These are phyloP conservation scores for Gossypium ekmanianum DNA, from an alignment of 345 rosid species.

Conservation along the genomic window DNA sequence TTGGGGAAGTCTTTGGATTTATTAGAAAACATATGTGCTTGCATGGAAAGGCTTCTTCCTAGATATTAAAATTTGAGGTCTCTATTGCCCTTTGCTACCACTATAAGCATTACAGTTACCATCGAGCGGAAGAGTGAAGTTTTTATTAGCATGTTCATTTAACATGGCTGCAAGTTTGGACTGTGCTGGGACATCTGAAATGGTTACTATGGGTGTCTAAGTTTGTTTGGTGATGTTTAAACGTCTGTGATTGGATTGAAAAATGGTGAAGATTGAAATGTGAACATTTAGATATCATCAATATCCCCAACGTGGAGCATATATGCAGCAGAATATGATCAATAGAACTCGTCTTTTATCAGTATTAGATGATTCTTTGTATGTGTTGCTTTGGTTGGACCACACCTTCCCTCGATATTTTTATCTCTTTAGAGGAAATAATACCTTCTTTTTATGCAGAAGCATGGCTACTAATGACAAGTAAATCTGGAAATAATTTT, in stretches of 20 bases:
- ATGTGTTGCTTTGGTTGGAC: not conserved
- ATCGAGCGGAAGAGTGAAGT: not conserved
- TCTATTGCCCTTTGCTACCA: not conserved
- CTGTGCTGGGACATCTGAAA: not conserved
- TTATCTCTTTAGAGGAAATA: not conserved
- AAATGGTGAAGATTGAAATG: not conserved
- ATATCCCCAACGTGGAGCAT: not conserved
- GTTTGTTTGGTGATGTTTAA: conserved; percentile 1
- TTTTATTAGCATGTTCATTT: not conserved
- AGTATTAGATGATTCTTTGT: not conserved
- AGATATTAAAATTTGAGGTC: not conserved
- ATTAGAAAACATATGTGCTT: not conserved
- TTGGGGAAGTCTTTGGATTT: not conserved
- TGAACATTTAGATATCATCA: not conserved
- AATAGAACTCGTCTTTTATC: not conserved
- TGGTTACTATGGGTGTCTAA: not conserved
- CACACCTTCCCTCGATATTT: not conserved
- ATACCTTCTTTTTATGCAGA: not conserved
- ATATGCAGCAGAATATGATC: not conserved
- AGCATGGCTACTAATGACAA: not conserved
- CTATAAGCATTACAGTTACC: not conserved
- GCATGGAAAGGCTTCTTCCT: not conserved
- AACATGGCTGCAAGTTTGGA: conserved; percentile 8
- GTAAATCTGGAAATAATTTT: not conserved
- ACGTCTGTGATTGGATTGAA: conserved; percentile 1